Conservation (phyloP, 345 rosid genomes). For the Dipteronia dyeriana region DNA sequence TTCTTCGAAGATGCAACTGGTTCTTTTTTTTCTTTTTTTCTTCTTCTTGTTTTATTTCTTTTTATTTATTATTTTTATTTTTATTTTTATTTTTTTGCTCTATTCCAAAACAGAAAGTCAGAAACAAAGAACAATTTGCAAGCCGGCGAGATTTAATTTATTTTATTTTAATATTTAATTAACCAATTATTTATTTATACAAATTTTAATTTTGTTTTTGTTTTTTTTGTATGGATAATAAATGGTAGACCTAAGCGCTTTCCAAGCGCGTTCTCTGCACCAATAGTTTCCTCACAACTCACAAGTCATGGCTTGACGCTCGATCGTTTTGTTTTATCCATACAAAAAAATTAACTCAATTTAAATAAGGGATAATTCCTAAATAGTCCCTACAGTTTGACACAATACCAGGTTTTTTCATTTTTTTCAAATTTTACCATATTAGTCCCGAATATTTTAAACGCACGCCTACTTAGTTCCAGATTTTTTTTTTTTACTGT, state of each 20-base stretch:
- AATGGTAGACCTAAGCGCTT: slow-evolving; percentile 1
- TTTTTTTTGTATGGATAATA: background rate
- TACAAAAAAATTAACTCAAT: too few relatives aligned
- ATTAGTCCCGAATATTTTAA: too few relatives aligned
- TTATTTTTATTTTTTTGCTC: background rate
- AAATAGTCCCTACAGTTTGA: too few relatives aligned
- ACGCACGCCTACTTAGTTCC: too few relatives aligned
- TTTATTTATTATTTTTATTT: background rate
- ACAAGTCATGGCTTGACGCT: slow-evolving; percentile 5
- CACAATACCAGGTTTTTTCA: too few relatives aligned
- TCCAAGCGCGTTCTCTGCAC: slow-evolving; percentile 14
- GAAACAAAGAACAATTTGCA: background rate
- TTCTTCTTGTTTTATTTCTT: background rate
- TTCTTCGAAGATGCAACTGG: background rate
- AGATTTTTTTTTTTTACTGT: too few relatives aligned
- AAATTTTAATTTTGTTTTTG: background rate
- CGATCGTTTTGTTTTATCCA: background rate
- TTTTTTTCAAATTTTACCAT: too few relatives aligned
- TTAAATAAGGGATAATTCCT: too few relatives aligned
- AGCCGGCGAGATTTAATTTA: slow-evolving; percentile 13
- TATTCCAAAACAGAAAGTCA: background rate
- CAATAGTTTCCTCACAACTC: slow-evolving; percentile 13
- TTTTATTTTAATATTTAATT: background rate
- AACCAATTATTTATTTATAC: background rate
- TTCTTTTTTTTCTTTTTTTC: background rate